These are phyloP conservation scores for Syncephalastrum contaminatum DNA, from an alignment of 371 early-diverging fungal species.

Conservation along the genomic window DNA sequence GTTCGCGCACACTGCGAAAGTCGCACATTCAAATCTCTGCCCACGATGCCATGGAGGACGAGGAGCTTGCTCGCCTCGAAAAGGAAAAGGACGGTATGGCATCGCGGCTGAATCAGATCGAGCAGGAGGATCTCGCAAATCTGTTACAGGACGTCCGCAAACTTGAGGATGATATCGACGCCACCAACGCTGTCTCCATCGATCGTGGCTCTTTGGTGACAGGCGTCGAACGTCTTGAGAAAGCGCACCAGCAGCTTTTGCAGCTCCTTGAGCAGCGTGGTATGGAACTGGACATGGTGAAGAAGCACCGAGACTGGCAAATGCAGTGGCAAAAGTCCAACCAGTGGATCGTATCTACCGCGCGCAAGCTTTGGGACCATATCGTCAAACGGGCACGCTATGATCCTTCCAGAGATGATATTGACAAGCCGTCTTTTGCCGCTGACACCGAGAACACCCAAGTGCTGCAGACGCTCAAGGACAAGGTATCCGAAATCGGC, in stretches of 20 bases:
- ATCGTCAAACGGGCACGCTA: constrained; percentile 41
- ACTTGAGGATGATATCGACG: constrained; percentile 39
- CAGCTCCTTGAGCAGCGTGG: constrained; percentile 21
- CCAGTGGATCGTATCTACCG: constrained; percentile 34
- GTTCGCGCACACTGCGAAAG: constrained; percentile 22
- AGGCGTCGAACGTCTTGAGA: constrained; percentile 27
- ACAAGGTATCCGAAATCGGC: constrained; percentile 28
- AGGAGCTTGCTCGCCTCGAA: constrained; percentile 33
- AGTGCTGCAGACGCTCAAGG: constrained; percentile 32
- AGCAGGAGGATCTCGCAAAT: constrained; percentile 37
- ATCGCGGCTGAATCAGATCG: constrained; percentile 29
- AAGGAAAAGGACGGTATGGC: constrained; percentile 45
- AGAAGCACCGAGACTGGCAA: constrained; percentile 38
- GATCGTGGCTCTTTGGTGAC: constrained; percentile 32
- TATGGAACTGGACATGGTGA: constrained; percentile 28
- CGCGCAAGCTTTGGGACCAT: constrained; percentile 45
- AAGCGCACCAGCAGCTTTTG: constrained; percentile 22
- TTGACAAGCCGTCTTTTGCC: constrained; percentile 36
- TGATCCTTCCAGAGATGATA: constrained; percentile 33
- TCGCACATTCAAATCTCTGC: constrained; percentile 13
- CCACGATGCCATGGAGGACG: constrained; percentile 7
- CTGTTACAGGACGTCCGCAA: constrained; percentile 26
- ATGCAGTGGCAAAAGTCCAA: constrained; percentile 34
- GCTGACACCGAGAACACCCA: constrained; percentile 36
- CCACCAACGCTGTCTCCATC: constrained; percentile 34